Conservation (phyloP, 495 filamentous ascomycete species). For the Aspergillus sclerotioniger region DNA sequence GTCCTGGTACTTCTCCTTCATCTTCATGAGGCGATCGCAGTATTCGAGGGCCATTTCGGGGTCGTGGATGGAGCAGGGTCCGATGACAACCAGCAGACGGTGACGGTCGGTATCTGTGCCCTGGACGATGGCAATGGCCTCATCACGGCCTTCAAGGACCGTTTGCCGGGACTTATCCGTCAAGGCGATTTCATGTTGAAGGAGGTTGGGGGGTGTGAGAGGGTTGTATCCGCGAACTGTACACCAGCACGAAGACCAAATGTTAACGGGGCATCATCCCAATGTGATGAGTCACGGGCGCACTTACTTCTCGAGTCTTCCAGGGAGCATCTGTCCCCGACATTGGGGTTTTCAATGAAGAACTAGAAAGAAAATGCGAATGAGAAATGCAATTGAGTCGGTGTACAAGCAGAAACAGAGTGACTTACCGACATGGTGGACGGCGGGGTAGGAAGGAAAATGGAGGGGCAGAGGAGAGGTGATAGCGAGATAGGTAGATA, state of each 20-base stretch:
- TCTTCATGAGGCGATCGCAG: slow-evolving; percentile 73
- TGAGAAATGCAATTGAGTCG: slow-evolving; percentile 17
- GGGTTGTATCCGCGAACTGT: slow-evolving; percentile 90
- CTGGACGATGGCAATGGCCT: slow-evolving; percentile 77
- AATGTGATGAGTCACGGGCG: slow-evolving; percentile 4
- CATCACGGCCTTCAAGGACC: slow-evolving; percentile 76
- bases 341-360: slow-evolving; percentile 85
- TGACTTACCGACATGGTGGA: slow-evolving; percentile 45
- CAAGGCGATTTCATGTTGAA: slow-evolving; percentile 91
- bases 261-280: slow-evolving; percentile 9
- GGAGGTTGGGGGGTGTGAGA: slow-evolving; percentile 86
- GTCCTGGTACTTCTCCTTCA: slow-evolving; percentile 87
- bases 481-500: slow-evolving; percentile 12
- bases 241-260: slow-evolving; percentile 10
- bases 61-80: slow-evolving; percentile 97
- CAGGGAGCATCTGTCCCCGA: slow-evolving; percentile 74
- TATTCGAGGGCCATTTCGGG: slow-evolving; percentile 90
- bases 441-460: slow-evolving; percentile 7
- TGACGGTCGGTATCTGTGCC: slow-evolving; percentile 67
- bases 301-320: slow-evolving; percentile 89
- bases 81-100: slow-evolving; percentile 87
- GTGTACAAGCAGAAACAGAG: slow-evolving; percentile 12
- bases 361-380: slow-evolving; percentile 47
- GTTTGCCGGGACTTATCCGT: slow-evolving; percentile 73
- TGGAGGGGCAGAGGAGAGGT: neutral